A percentile compares a stretch with the other conserved stretches of the same genome.
Evolutionary conservation across 352 stramenopile genomes (phyloP).

Genomic region (Phytopythium vexans): DNA sequence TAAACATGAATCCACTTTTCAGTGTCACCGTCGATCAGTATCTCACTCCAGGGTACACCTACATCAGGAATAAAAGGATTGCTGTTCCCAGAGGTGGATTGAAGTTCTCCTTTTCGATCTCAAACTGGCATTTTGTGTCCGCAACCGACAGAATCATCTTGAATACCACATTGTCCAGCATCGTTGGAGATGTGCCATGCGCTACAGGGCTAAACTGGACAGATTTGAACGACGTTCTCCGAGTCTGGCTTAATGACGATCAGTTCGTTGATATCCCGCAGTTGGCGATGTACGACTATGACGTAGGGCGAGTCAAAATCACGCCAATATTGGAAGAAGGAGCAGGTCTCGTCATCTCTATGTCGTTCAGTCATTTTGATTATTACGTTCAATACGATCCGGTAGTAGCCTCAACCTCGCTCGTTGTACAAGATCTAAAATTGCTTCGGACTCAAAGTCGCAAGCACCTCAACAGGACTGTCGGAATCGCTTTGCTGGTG

Average conservation of each 20-base stretch:
- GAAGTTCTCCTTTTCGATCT: constrained; percentile 19
- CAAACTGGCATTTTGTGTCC: constrained; percentile 13
- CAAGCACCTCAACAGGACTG: neutral
- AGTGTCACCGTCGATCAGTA: constrained; percentile 13
- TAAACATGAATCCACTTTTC: constrained; percentile 2
- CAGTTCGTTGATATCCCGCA: constrained; percentile 12
- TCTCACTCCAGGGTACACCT: constrained; percentile 5
- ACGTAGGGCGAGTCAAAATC: constrained; percentile 2
- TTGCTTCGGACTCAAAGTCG: neutral
- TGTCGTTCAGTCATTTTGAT: constrained; percentile 10
- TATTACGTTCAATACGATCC: constrained; percentile 1
- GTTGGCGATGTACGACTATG: constrained; percentile 8
- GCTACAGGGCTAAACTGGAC: neutral
- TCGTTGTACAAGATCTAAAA: constrained; percentile 3
- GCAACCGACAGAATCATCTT: constrained; percentile 9
- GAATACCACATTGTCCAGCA: constrained; percentile 10
- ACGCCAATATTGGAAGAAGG: constrained; percentile 1
- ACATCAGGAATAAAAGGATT: constrained; percentile 10
- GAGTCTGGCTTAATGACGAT: constrained; percentile 1
- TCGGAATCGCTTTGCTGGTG: neutral
- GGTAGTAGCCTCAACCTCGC: constrained; percentile 3
- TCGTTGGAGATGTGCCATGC: neutral
- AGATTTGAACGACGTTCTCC: neutral
- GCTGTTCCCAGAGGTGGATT: constrained; percentile 9
- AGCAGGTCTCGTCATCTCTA: constrained; percentile 6